A percentile compares a stretch with the other conserved stretches of the same genome.
Evolutionary conservation across 108 stramenopile species (phyloP).

Genomic region (Skeletonema costatum): DNA sequence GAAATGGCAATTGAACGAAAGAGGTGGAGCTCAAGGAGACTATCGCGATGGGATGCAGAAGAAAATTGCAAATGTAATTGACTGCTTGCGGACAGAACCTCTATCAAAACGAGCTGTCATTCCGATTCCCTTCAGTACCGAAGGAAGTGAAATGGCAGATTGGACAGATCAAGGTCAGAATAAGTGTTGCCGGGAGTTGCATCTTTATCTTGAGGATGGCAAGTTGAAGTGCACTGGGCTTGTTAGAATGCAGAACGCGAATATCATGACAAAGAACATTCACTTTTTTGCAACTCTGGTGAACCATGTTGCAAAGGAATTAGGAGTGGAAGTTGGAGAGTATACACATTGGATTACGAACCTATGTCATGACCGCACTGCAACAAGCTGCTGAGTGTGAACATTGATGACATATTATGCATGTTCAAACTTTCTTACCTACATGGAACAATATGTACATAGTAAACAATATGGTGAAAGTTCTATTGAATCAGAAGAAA

Average conservation of each 20-base stretch:
- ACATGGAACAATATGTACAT: no score
- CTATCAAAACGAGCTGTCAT: constrained; percentile 61
- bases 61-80: constrained; percentile 65
- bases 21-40: constrained; percentile 68
- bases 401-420: no score
- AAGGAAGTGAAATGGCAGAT: constrained; percentile 41
- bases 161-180: constrained; percentile 64
- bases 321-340: constrained; percentile 54
- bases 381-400: constrained; percentile 33
- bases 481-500: no score
- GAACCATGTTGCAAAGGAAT: constrained; percentile 52
- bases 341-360: constrained; percentile 66
- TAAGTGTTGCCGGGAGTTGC: constrained; percentile 66
- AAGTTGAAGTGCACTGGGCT: constrained; percentile 61
- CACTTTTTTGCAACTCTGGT: constrained; percentile 67
- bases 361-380: constrained; percentile 48
- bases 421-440: no score
- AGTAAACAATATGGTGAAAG: no score
- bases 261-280: constrained; percentile 68
- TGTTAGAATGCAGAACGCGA: constrained; percentile 66
- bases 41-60: constrained; percentile 61
- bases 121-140: constrained; percentile 53
- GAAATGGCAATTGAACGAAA: constrained; percentile 45
- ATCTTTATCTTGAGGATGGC: constrained; percentile 64
- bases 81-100: constrained; percentile 57